These are phyloP conservation scores for Lactifluus volemus DNA, from an alignment of 768 basidiomycete genomes.

Conservation along the genomic window DNA sequence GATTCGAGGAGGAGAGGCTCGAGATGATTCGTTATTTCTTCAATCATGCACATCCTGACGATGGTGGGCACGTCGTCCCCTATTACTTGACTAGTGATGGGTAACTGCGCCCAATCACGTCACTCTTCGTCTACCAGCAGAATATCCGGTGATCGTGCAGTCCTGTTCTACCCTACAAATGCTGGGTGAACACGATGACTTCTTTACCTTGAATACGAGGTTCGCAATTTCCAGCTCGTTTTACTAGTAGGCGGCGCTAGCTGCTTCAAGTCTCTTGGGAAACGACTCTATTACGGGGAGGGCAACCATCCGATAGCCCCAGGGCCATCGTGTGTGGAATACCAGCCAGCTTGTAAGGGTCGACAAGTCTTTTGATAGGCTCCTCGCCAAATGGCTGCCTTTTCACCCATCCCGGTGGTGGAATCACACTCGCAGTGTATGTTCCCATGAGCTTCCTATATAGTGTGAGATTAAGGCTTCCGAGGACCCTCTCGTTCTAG, in stretches of 20 bases:
- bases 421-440: slow-evolving; percentile 90
- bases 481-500: slow-evolving; percentile 67
- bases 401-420: slow-evolving; percentile 96
- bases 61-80: slow-evolving; percentile 74
- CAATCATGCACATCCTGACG: slow-evolving; percentile 67
- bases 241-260: slow-evolving; percentile 77
- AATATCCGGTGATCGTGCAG: slow-evolving; percentile 76
- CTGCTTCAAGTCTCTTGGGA: slow-evolving; percentile 78
- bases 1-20: slow-evolving; percentile 69
- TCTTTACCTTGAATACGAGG: neutral
- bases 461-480: slow-evolving; percentile 57
- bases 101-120: slow-evolving; percentile 88
- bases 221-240: neutral
- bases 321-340: slow-evolving; percentile 63
- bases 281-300: slow-evolving; percentile 96
- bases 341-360: neutral
- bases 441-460: slow-evolving; percentile 88
- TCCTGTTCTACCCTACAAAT: slow-evolving; percentile 77
- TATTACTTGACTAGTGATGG: slow-evolving; percentile 61
- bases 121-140: slow-evolving; percentile 68
- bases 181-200: slow-evolving; percentile 44
- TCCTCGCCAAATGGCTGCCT: slow-evolving; percentile 85
- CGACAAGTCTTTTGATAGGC: slow-evolving; percentile 37
- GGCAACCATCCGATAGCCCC: slow-evolving; percentile 88
- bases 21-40: slow-evolving; percentile 92